Evolutionary conservation across 306 rosid genomes (phyloP), one percentile per base, ranked within the genome.

Genomic region (Herpetospermum pedunculosum): DNA sequence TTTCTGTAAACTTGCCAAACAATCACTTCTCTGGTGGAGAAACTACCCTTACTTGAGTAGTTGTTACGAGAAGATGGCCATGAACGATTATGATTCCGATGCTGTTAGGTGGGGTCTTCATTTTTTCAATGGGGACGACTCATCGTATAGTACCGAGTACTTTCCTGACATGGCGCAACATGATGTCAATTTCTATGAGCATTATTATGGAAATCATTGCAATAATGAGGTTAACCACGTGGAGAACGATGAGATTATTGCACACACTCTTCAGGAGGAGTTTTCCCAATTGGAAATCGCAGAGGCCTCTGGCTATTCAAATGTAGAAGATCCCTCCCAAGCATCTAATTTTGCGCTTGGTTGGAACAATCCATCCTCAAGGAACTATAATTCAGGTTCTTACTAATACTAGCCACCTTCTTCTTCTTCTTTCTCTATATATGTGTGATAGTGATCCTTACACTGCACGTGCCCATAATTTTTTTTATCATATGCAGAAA

Each of bases 201-300:
- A 84, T 23, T 78, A 84, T 84, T 52, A 62, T 52, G 88, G 87
- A 53, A 77, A 43, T 81, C 78, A 81, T 50, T 84, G 88, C 75
- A 85, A 80, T 74, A 54, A 80, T 4, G 89, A 85, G 57, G 23
- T 71, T 74, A 83, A 78, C 74, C 76, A 84, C 73, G 85, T 90
- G 49, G 92, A 92, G 81, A 88, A 88, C 70, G 98, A 92, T 50
- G 98, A 87, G 83, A 79, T 85, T 72, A 90, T 92, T 83, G 97
- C 97, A 4, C 85, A 77, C 44, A 79, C 92, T 29, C 96, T 92
- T 71, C 98, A 92, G 80, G 93, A 92, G 78, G 93, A 90, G 78
- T 90, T 84, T 83, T 80, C 90, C 11, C 86, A 40, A 62, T 82
- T 90, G 55, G 82, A 81, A 8, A 59, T 88, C 19, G 82, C 73